Conservation (phyloP, 768 basidiomycete species). For the Termitomyces heimii region DNA sequence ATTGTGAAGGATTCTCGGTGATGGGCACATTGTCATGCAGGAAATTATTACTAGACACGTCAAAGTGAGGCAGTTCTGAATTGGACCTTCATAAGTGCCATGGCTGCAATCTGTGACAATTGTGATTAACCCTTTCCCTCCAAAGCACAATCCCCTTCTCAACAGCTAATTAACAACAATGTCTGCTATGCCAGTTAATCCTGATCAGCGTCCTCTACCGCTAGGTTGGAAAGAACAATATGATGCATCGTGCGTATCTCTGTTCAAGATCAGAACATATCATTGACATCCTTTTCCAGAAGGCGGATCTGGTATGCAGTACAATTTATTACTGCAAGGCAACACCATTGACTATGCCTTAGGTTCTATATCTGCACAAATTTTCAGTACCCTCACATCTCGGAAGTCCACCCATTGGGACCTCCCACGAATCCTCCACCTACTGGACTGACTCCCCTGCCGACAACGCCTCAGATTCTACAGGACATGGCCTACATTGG, state of each 20-base stretch:
- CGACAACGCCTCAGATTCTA: neutral
- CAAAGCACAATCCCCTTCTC: neutral
- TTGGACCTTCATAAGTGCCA: neutral
- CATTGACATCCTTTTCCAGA: neutral
- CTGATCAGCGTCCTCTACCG: constrained; percentile 14
- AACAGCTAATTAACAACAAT: neutral
- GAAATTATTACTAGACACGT: neutral
- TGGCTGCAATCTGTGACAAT: neutral
- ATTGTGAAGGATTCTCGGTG: neutral
- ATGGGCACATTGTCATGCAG: neutral
- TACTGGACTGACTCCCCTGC: neutral
- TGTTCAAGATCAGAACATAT: neutral
- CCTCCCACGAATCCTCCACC: neutral
- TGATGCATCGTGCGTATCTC: constrained; percentile 12
- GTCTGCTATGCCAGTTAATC: constrained; percentile 10
- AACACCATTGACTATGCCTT: neutral
- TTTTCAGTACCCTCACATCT: constrained; percentile 7
- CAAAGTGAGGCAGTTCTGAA: neutral
- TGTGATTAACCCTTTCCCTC: neutral
- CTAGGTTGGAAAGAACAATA: constrained; percentile 16
- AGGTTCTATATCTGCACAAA: constrained; percentile 16
- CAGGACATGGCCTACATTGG: neutral
- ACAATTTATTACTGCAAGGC: neutral
- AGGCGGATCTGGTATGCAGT: constrained; percentile 4
- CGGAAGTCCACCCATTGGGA: constrained; percentile 13